Conservation (phyloP, 2,329 filamentous ascomycete species). For the Cladosporium austrohemisphaericum region DNA sequence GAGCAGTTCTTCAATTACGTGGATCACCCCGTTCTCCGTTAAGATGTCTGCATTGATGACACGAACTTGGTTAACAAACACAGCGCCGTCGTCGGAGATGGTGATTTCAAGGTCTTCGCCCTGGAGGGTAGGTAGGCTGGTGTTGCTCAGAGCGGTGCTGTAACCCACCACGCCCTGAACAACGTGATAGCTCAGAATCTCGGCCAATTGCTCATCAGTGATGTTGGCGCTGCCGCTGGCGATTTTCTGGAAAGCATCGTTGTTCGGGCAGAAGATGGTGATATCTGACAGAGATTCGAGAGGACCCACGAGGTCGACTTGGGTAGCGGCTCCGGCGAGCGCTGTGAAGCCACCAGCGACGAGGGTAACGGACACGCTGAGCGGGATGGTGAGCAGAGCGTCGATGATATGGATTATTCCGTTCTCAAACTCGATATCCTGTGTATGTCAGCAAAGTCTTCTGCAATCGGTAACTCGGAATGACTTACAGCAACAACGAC, state of each 20-base stretch:
- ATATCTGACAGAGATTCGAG: constrained; percentile 45
- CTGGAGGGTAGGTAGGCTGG: constrained; percentile 34
- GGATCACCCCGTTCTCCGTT: constrained; percentile 44
- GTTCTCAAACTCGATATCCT: constrained; percentile 24
- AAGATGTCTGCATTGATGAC: constrained; percentile 44
- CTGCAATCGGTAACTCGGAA: not conserved
- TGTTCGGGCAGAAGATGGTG: constrained; percentile 61
- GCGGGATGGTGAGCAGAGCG: constrained; percentile 40
- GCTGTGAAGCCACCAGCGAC: constrained; percentile 30
- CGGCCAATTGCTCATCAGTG: constrained; percentile 16
- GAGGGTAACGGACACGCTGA: constrained; percentile 22
- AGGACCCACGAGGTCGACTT: constrained; percentile 33
- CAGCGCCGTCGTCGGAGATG: constrained; percentile 28
- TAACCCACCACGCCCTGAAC: constrained; percentile 55
- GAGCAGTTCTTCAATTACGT: constrained; percentile 44
- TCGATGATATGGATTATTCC: constrained; percentile 49
- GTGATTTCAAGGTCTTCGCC: constrained; percentile 41
- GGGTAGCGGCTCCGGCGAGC: constrained; percentile 20
- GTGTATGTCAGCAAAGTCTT: not conserved
- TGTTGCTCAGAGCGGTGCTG: constrained; percentile 38
- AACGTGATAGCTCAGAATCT: constrained; percentile 62
- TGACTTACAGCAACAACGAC: constrained; percentile 47
- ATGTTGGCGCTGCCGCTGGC: constrained; percentile 46
- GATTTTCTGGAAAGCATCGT: constrained; percentile 55
- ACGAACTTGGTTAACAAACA: constrained; percentile 44